These are phyloP conservation scores for Isabelozyma heimii DNA, from an alignment of 805 yeast species.

Conservation along the genomic window DNA sequence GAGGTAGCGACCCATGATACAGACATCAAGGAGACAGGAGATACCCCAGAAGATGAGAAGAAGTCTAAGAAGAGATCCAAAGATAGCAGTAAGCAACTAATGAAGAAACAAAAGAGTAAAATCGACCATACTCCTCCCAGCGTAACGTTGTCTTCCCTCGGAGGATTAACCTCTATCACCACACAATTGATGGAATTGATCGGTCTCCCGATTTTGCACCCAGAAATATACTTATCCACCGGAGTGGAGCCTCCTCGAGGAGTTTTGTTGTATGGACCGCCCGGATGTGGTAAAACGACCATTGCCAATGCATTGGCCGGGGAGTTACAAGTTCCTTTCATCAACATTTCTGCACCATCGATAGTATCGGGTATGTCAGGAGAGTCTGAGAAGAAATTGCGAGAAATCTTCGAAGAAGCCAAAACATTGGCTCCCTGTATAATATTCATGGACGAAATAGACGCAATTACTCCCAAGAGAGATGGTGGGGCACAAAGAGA, in stretches of 20 bases:
- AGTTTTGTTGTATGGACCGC: constrained; percentile 93
- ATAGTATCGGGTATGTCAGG: constrained; percentile 99
- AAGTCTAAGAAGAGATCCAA: constrained; percentile 52
- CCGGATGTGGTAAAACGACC: constrained; percentile 98
- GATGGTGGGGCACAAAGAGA: constrained; percentile 95
- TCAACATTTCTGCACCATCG: constrained; percentile 89
- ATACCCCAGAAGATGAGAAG: constrained; percentile 18
- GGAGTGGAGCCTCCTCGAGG: constrained; percentile 97
- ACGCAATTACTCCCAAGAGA: constrained; percentile 96
- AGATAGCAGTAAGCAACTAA: constrained; percentile 33
- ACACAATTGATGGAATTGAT: constrained; percentile 85
- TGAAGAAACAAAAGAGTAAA: constrained; percentile 32
- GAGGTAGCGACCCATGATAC: not conserved
- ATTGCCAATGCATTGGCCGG: constrained; percentile 96
- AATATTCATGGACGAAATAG: constrained; percentile 93
- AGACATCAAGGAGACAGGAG: constrained; percentile 3
- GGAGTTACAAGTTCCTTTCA: constrained; percentile 88
- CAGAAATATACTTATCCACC: constrained; percentile 81
- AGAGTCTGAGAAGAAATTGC: constrained; percentile 88
- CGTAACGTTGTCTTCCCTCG: constrained; percentile 67
- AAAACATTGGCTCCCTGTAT: constrained; percentile 86
- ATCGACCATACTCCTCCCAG: constrained; percentile 70
- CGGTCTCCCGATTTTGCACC: constrained; percentile 89
- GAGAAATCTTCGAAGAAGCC: constrained; percentile 94
- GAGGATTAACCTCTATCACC: constrained; percentile 86